Evolutionary conservation across 139 green algal species (phyloP).

Genomic region (Pseudopediastrum boryanum): DNA sequence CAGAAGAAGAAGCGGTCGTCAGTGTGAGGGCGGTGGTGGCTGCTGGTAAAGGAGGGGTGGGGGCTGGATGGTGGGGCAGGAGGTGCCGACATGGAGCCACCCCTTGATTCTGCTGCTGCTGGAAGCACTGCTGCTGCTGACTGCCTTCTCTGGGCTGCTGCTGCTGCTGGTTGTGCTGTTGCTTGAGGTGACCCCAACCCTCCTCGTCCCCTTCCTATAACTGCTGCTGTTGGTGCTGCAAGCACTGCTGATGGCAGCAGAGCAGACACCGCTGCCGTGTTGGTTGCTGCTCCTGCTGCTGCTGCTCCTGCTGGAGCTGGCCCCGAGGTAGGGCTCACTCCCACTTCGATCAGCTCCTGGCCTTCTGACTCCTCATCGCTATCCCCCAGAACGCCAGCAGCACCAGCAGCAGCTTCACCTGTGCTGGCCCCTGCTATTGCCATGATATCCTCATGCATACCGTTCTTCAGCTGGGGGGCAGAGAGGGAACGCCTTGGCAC

Average conservation of each 20-base stretch:
- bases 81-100: neutral
- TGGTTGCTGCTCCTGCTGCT: slow-evolving; percentile 26
- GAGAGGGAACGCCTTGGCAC: slow-evolving; percentile 19
- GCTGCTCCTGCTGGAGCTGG: neutral
- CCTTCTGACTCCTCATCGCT: no score
- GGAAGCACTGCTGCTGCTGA: neutral
- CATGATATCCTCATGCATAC: neutral
- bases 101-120: neutral
- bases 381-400: no score
- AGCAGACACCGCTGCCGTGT: neutral
- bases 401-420: neutral
- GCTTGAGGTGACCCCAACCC: neutral
- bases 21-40: neutral
- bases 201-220: neutral
- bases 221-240: neutral
- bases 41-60: no score
- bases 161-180: neutral
- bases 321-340: neutral
- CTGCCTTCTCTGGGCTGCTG: neutral
- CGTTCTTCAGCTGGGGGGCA: slow-evolving; percentile 8
- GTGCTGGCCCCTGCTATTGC: neutral
- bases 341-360: no score
- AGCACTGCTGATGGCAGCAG: neutral
- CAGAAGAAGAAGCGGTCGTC: slow-evolving; percentile 39
- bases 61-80: slow-evolving; percentile 14